phyloP scores from a whole-genome alignment of 2,329 filamentous ascomycete species.

The Ceratocystiopsis sp. region DNA sequence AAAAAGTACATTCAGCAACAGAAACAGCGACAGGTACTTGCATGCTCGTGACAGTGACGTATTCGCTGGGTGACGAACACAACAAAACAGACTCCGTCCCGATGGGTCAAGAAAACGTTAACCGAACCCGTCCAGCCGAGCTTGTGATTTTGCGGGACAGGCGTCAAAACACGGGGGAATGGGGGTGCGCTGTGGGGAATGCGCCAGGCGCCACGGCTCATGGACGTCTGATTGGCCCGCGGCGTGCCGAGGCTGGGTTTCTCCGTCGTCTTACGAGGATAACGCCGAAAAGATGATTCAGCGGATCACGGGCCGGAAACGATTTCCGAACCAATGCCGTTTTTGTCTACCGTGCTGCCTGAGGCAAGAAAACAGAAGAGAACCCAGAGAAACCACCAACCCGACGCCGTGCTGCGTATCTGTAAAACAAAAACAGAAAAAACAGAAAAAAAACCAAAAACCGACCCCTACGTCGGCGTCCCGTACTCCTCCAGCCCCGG shows the following conservation, averaged over 20 bases:
- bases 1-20: too few relatives aligned
- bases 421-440: not conserved
- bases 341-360: not conserved
- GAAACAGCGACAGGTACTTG: too few relatives aligned
- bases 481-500: conserved; percentile 28
- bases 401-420: not conserved
- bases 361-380: not conserved
- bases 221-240: conserved; percentile 2
- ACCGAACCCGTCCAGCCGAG: conserved; percentile 32
- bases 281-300: not conserved
- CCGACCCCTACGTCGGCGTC: conserved; percentile 32
- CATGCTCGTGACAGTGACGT: too few relatives aligned
- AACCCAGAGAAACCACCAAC: not conserved
- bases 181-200: not conserved
- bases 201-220: not conserved
- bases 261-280: not conserved
- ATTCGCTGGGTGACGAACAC: too few relatives aligned
- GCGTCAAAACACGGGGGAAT: not conserved
- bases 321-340: too few relatives aligned
- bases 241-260: conserved; percentile 8
- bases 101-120: conserved; percentile 12
- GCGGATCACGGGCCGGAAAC: too few relatives aligned
- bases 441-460: not conserved
- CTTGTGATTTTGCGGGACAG: conserved; percentile 19
- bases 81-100: not conserved